These are phyloP conservation scores for Acorus gramineus DNA, from an alignment of 106 monocot species.

Conservation along the genomic window DNA sequence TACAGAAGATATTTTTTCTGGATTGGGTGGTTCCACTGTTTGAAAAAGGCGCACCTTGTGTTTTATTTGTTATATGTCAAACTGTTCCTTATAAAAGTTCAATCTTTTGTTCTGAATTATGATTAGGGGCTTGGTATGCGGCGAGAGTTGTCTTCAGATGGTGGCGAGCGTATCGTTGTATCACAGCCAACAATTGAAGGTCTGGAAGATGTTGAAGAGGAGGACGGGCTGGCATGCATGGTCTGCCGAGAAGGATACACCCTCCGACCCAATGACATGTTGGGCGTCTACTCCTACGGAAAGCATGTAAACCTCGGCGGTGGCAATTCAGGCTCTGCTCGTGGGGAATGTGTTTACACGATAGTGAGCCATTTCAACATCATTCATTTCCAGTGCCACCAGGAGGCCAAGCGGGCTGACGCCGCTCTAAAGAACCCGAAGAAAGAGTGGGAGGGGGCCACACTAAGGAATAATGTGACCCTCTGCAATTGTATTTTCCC, in stretches of 20 bases:
- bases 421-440: constrained; percentile 85
- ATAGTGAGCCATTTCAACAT: constrained; percentile 96
- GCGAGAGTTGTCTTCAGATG: constrained; percentile 77
- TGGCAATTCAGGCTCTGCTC: constrained; percentile 30
- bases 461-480: constrained; percentile 91
- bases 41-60: too few relatives aligned
- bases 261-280: constrained; percentile 74
- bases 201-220: constrained; percentile 91
- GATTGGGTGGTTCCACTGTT: too few relatives aligned
- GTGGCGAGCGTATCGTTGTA: constrained; percentile 85
- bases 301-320: constrained; percentile 81
- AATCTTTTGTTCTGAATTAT: background rate
- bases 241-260: constrained; percentile 94
- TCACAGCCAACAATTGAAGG: constrained; percentile 73
- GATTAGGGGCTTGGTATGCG: constrained; percentile 80
- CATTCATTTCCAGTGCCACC: constrained; percentile 98
- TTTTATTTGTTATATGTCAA: too few relatives aligned
- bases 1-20: too few relatives aligned
- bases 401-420: constrained; percentile 92
- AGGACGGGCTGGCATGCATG: constrained; percentile 95
- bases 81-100: too few relatives aligned
- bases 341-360: constrained; percentile 90
- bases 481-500: constrained; percentile 94
- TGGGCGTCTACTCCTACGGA: constrained; percentile 92
- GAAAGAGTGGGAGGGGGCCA: constrained; percentile 98